Evolutionary conservation across 345 rosid species (phyloP), one percentile per base, ranked within the genome.

Genomic region (Salix suchowensis): DNA sequence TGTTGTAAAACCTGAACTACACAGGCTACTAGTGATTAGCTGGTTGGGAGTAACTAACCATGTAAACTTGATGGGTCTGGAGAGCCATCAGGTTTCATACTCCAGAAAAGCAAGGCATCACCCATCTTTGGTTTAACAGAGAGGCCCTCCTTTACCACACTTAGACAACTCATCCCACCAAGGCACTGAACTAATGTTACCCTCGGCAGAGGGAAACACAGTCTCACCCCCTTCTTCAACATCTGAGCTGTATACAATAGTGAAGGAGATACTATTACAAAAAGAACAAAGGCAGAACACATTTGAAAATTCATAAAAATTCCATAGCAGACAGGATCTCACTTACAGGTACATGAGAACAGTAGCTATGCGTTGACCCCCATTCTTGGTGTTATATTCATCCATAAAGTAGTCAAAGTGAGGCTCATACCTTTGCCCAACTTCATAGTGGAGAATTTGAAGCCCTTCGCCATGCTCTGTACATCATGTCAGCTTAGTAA

Each of bases 201-300:
- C 97, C 79, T 89, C 87, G 76, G 98, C 98, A 74, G 88, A 67
- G 73, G 99, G 99, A 82, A 96, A 92, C 60, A 96, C 95, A 12
- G 98, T 94, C 84, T 94, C 98, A 1, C 99, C 99, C 34, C 98
- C 99, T 83, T 96, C 97, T 85, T 96, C 98, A 69, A 94, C 97
- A 73, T 96, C 99, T 61, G 98, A 89, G 75, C 98, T 96, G 94
- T 70, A 80, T n/a, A 46, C 58, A 84, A 65, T 55, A 23, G 73
- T 73, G 21, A 82, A 77, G 36, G 62, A 67, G 70, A 16, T 69
- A 74, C 64, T 68, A 75, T 2, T 19, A 80, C 62, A 68, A 28
- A 61, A 36, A 44, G 28, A 44, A 85, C 60, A 36, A 71, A 28
- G 28, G 67, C 61, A 42, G 71, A 55, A 75, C 68, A 68, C 65